Evolutionary conservation across 345 rosid genomes (phyloP).

Genomic region (Acer yangbiense): DNA sequence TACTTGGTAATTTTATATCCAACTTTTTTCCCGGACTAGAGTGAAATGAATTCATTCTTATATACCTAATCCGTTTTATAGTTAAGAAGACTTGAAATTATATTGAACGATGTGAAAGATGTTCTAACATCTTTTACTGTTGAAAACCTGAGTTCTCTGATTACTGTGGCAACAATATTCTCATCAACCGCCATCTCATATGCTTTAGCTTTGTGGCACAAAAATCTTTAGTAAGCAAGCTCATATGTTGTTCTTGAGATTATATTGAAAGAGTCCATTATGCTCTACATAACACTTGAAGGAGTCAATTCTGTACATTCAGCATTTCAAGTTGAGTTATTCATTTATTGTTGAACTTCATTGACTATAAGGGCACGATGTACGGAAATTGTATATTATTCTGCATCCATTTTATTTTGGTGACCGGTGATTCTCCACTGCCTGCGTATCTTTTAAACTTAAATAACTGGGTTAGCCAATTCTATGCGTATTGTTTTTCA

Average conservation of each 20-base stretch:
- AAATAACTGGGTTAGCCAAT: not conserved
- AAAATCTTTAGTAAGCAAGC: not conserved
- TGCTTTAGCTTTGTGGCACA: not conserved
- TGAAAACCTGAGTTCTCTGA: not conserved
- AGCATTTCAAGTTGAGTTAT: not conserved
- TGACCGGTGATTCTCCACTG: not conserved
- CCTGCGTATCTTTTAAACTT: not conserved
- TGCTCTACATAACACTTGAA: not conserved
- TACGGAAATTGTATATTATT: not conserved
- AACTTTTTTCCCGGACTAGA: not conserved
- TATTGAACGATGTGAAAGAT: not conserved
- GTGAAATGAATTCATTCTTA: not conserved
- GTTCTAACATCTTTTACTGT: not conserved
- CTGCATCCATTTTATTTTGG: not conserved
- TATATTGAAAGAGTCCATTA: too few species aligned
- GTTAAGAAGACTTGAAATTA: not conserved
- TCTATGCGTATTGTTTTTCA: not conserved
- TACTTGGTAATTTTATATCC: conserved; percentile 45
- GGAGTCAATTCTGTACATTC: not conserved
- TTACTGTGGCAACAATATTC: not conserved
- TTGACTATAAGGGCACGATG: too few species aligned
- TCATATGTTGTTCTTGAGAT: not conserved
- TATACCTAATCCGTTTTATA: not conserved
- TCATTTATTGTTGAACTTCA: not conserved
- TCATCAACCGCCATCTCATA: too few species aligned